Conservation (phyloP, 139 green algal species). For the Ulvella scutata region DNA sequence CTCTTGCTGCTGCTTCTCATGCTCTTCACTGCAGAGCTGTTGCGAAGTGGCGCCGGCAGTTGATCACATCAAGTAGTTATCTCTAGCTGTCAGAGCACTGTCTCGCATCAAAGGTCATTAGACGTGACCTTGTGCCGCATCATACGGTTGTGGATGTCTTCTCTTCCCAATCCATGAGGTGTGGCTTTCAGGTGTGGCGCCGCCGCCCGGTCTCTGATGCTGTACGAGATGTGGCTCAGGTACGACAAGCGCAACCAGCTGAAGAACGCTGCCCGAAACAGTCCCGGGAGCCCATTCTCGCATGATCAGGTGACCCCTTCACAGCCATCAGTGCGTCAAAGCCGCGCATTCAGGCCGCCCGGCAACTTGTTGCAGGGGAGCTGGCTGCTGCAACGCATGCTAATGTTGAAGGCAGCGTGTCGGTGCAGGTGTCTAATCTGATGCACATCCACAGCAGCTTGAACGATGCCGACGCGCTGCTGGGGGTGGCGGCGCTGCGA, state of each 20-base stretch:
- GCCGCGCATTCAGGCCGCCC: neutral
- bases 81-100: too few relatives aligned
- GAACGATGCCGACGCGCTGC: neutral
- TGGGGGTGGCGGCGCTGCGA: neutral
- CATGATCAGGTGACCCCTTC: neutral
- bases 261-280: neutral
- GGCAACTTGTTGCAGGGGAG: neutral
- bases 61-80: too few relatives aligned
- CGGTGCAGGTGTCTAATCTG: neutral
- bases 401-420: neutral
- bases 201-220: neutral
- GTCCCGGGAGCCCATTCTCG: neutral
- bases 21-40: too few relatives aligned
- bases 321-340: too few relatives aligned
- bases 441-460: neutral
- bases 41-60: too few relatives aligned
- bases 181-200: neutral
- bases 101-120: too few relatives aligned
- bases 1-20: too few relatives aligned
- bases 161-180: neutral
- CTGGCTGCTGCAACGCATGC: neutral
- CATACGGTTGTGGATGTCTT: too few relatives aligned
- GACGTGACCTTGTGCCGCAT: too few relatives aligned
- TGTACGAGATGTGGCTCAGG: conserved; percentile 1
- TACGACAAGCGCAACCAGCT: neutral